A percentile compares a stretch with the other conserved stretches of the same genome.
phyloP scores from a whole-genome alignment of 768 basidiomycete species.

The Leccinum sublutescens region DNA sequence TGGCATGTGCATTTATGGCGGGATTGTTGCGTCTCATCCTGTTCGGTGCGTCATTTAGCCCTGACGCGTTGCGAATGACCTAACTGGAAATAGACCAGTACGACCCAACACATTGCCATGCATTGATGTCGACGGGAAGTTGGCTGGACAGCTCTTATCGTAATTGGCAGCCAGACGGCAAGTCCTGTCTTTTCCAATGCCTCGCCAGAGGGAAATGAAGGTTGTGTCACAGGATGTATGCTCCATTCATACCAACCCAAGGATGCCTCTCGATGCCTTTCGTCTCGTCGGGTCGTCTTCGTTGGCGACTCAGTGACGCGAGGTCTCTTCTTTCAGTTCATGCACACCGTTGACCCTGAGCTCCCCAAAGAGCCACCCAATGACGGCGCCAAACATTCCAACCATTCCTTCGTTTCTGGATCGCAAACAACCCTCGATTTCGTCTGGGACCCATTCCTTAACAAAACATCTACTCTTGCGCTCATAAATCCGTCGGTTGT shows the following conservation, averaged over 20 bases:
- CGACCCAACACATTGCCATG: constrained; percentile 72
- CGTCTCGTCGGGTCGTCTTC: constrained; percentile 65
- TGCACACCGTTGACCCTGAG: constrained; percentile 55
- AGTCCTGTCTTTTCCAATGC: constrained; percentile 26
- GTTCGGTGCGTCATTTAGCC: constrained; percentile 37
- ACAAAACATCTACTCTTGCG: constrained; percentile 53
- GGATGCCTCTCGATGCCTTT: constrained; percentile 55
- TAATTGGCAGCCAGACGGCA: constrained; percentile 88
- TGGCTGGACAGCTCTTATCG: constrained; percentile 69
- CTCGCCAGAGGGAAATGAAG: constrained; percentile 5
- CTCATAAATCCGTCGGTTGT: constrained; percentile 35
- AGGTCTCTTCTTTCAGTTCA: constrained; percentile 73
- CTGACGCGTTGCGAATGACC: constrained; percentile 1
- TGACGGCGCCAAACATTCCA: constrained; percentile 65
- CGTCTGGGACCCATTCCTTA: constrained; percentile 88
- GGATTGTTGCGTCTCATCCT: constrained; percentile 45
- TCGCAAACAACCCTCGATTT: constrained; percentile 55
- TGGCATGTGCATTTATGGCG: constrained; percentile 40
- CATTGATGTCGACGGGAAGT: constrained; percentile 66
- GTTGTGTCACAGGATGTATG: constrained; percentile 66
- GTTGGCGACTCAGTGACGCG: constrained; percentile 85
- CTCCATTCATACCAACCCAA: constrained; percentile 58
- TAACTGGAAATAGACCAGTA: constrained; percentile 49
- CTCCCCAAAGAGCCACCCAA: constrained; percentile 52
- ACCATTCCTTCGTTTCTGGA: constrained; percentile 50